Conservation (phyloP, 169 alveolate genomes). For the Plasmodium fragile region DNA sequence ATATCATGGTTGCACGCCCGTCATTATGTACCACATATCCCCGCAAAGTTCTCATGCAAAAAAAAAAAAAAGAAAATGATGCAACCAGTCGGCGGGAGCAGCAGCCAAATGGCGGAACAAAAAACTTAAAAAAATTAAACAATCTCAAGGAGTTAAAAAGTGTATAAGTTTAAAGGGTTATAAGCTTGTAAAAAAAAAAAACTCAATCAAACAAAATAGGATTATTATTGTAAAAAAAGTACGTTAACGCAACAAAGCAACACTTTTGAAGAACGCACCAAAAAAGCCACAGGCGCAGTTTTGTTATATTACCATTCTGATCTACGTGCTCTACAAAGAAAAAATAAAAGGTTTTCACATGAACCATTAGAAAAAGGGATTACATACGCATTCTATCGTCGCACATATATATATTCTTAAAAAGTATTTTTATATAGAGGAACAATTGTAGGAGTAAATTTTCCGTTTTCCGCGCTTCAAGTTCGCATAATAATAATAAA, state of each 20-base stretch:
- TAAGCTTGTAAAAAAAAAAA: no score
- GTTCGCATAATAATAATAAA: not conserved
- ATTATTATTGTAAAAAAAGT: not conserved
- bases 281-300: not conserved
- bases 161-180: no score
- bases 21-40: no score
- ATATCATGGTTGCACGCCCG: no score
- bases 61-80: no score
- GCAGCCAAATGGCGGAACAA: no score
- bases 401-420: not conserved
- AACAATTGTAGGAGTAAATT: not conserved
- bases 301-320: not conserved
- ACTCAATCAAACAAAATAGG: not conserved
- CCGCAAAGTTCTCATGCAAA: no score
- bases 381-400: not conserved
- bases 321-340: not conserved
- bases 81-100: no score
- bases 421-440: no score
- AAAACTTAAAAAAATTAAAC: no score
- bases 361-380: not conserved
- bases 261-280: not conserved
- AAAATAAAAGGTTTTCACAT: not conserved
- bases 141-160: not conserved
- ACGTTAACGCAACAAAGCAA: not conserved
- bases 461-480: not conserved